Conservation (phyloP, 768 basidiomycete genomes). For the Podaxis sp. region DNA sequence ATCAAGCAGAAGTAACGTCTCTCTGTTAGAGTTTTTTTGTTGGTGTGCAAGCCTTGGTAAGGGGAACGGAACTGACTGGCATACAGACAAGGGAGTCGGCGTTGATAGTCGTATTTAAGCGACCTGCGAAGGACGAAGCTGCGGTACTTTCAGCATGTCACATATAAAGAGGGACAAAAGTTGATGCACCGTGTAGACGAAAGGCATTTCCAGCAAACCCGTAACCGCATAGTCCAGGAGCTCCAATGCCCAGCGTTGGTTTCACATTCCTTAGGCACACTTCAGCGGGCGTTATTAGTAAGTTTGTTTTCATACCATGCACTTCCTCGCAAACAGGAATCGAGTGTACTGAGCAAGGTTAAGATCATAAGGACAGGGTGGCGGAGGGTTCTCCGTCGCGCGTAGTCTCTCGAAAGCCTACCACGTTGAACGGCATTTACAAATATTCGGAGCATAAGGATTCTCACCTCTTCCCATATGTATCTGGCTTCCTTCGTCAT, state of each 20-base stretch:
- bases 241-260: background rate
- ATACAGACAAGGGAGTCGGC: background rate
- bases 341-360: constrained; percentile 1
- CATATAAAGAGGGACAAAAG: background rate
- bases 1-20: background rate
- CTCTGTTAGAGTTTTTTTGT: background rate
- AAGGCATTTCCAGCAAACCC: background rate
- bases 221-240: constrained; percentile 4
- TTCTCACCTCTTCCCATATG: constrained; percentile 34
- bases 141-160: background rate
- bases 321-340: constrained; percentile 1
- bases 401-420: background rate
- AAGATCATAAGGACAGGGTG: background rate
- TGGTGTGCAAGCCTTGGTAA: background rate
- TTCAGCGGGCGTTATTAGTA: background rate
- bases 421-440: background rate
- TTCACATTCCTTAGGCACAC: background rate
- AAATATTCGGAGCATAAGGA: background rate
- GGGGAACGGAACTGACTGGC: background rate
- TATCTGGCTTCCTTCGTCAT: constrained; percentile 18
- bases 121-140: background rate
- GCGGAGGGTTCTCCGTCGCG: background rate
- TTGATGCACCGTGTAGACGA: background rate
- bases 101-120: background rate
- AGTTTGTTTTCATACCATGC: background rate